phyloP scores from a whole-genome alignment of 352 stramenopile species.

The Globisporangium emineosum region DNA sequence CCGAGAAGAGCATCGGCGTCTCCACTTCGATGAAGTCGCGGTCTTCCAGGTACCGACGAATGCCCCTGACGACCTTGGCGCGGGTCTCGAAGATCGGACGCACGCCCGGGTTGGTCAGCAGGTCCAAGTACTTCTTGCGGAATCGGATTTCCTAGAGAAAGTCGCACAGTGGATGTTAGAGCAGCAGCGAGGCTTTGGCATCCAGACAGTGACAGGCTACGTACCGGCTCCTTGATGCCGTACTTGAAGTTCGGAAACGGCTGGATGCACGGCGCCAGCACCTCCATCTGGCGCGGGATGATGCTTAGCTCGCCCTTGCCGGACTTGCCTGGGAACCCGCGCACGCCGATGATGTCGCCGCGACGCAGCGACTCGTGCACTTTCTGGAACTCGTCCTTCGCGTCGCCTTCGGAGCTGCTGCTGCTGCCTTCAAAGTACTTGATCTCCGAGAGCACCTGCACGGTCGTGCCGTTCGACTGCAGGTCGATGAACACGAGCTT shows the following conservation, averaged over 20 bases:
- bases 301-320: slow-evolving; percentile 84
- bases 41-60: slow-evolving; percentile 71
- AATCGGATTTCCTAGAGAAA: slow-evolving; percentile 93
- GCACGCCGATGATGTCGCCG: slow-evolving; percentile 76
- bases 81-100: slow-evolving; percentile 93
- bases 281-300: slow-evolving; percentile 77
- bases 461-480: slow-evolving; percentile 52
- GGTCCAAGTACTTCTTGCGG: slow-evolving; percentile 97
- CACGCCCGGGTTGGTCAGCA: slow-evolving; percentile 95
- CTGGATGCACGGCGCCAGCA: slow-evolving; percentile 95
- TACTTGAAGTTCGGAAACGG: slow-evolving; percentile 91
- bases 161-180: neutral
- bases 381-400: slow-evolving; percentile 49
- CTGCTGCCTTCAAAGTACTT: slow-evolving; percentile 63
- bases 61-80: slow-evolving; percentile 70
- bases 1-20: slow-evolving; percentile 99
- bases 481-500: slow-evolving; percentile 83
- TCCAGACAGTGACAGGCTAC: slow-evolving; percentile 7
- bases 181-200: neutral
- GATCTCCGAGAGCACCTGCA: slow-evolving; percentile 76
- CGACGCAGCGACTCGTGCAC: slow-evolving; percentile 74
- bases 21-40: slow-evolving; percentile 89
- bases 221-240: slow-evolving; percentile 88
- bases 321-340: slow-evolving; percentile 77
- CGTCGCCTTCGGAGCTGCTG: slow-evolving; percentile 23